These are phyloP conservation scores for Fistulinella prunicolor DNA, from an alignment of 768 basidiomycete species.

Conservation along the genomic window DNA sequence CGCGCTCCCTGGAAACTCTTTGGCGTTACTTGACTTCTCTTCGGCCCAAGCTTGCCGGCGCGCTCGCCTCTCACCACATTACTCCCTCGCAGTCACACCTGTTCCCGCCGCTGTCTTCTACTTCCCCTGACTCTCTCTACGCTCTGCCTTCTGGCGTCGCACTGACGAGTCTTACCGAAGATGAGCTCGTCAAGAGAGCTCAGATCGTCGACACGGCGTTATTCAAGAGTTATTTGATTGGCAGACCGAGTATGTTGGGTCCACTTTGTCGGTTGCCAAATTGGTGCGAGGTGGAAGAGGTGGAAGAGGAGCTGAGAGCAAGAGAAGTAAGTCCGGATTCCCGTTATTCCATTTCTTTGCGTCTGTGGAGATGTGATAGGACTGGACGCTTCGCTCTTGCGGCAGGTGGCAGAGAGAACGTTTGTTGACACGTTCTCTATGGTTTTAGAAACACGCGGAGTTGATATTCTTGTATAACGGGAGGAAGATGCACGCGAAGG, in stretches of 20 bases:
- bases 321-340: constrained; percentile 55
- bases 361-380: too few relatives aligned
- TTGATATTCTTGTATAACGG: constrained; percentile 90
- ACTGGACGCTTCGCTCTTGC: too few relatives aligned
- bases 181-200: constrained; percentile 82
- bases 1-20: constrained; percentile 81
- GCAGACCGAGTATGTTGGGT: constrained; percentile 76
- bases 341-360: too few relatives aligned
- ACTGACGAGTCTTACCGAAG: constrained; percentile 68
- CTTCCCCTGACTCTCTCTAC: constrained; percentile 72
- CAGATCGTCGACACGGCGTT: constrained; percentile 95
- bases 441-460: constrained; percentile 79
- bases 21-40: constrained; percentile 86
- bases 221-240: constrained; percentile 88
- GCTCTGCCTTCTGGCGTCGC: constrained; percentile 69
- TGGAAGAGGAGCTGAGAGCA: constrained; percentile 80
- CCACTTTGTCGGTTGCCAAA: constrained; percentile 88
- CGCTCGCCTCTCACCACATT: constrained; percentile 66
- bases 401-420: not conserved
- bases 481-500: constrained; percentile 93
- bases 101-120: constrained; percentile 66
- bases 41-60: constrained; percentile 79
- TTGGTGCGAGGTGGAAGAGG: constrained; percentile 96
- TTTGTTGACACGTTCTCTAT: not conserved
- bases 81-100: constrained; percentile 68